Base-by-base conservation (phyloP, 2,329 filamentous ascomycete genomes). In the Paraphoma sp. region DNA sequence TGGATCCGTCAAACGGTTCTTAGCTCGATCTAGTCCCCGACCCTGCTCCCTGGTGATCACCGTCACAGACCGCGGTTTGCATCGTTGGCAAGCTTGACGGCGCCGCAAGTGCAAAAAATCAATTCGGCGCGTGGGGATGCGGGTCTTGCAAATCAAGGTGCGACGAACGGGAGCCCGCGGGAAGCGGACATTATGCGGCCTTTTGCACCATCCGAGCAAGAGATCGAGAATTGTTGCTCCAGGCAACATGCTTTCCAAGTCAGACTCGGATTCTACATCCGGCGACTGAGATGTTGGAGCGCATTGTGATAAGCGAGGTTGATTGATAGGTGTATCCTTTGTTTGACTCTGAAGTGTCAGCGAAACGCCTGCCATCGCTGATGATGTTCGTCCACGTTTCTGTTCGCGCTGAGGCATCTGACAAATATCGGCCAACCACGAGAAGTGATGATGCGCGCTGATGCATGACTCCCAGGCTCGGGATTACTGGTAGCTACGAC, bases 381-480 rank as follows among this genome's bases (percentile, higher is more conserved):
- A 52, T 46, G 44, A 43, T 42, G 36, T 42, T 9, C 42, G 45
- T 29, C 38, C 47, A 46, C 49, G 48, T 42, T 43, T n/a, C 40
- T 50, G 16, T n/a, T 29, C 42, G 41, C 33, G 46, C 18, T 28
- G 40, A 54, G 45, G 23, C 12, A 17, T 33, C 51, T 57, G 57
- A 58, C 58, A 58, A 54, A 58, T 40, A 38, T 17, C n/a, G 50
- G 41, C 46, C 53, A 50, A 45, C 17, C 45, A 54, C 46, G 38
- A 44, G 43, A n/a, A 42, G 54, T 54, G 44, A 56, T 51, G 54
- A 63, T 64, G 56, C 38, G 52, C 60, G 53, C 51, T 54, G 57
- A 62, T 57, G 49, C 45, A 57, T 56, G 52, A 54, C 48, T 59
- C 48, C 44, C 48, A 31, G 11, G 4, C 28, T 46, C n/a, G 30